phyloP scores from a whole-genome alignment of 78 protist species.

The Emiliania huxleyi region DNA sequence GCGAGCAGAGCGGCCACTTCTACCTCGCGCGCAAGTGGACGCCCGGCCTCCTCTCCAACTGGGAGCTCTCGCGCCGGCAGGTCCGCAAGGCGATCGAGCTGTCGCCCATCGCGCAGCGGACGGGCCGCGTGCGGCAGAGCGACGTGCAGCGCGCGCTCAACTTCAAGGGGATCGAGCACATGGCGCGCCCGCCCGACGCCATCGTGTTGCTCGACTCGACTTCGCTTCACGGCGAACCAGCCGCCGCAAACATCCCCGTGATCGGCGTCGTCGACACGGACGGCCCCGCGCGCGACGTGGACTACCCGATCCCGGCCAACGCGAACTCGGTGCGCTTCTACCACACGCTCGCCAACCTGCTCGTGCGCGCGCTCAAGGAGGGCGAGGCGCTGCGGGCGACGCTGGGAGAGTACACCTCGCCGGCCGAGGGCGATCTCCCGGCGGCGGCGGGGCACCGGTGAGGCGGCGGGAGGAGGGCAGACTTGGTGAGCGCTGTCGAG shows the following conservation, averaged over 20 bases:
- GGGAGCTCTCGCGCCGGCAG: not conserved
- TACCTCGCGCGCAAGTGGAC: not conserved
- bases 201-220: not conserved
- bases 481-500: no score
- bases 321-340: constrained; percentile 3
- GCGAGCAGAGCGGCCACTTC: not conserved
- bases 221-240: not conserved
- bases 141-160: not conserved
- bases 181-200: not conserved
- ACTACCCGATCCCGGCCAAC: constrained; percentile 18
- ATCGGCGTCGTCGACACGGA: not conserved
- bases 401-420: not conserved
- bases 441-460: no score
- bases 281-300: not conserved
- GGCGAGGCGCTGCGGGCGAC: not conserved
- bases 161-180: not conserved
- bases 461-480: no score
- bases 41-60: not conserved
- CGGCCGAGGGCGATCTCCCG: not conserved
- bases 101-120: not conserved
- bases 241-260: not conserved
- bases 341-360: not conserved
- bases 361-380: not conserved
- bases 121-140: not conserved
- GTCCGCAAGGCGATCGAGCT: not conserved